phyloP scores from a whole-genome alignment of 768 basidiomycete species.

The Hypholoma sublateritium region DNA sequence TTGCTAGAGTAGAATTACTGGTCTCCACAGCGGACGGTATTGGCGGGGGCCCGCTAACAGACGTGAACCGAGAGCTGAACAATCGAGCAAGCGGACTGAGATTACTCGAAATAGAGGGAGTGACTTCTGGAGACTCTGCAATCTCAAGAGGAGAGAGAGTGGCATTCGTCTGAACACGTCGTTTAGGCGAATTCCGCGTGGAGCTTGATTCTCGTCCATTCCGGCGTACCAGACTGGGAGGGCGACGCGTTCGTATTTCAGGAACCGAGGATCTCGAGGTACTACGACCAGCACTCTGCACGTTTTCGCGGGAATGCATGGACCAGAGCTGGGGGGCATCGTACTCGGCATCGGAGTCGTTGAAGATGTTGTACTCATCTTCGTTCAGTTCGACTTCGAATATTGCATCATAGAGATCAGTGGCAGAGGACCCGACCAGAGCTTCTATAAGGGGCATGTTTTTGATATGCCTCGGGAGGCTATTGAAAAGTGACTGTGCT shows the following conservation, averaged over 20 bases:
- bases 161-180: slow-evolving; percentile 11
- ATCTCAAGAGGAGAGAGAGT: slow-evolving; percentile 18
- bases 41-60: slow-evolving; percentile 6
- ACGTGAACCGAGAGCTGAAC: slow-evolving; percentile 30
- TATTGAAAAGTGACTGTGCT: slow-evolving; percentile 58
- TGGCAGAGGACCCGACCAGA: slow-evolving; percentile 67
- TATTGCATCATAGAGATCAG: slow-evolving; percentile 74
- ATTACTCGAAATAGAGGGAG: slow-evolving; percentile 18
- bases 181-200: slow-evolving; percentile 22
- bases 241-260: slow-evolving; percentile 22
- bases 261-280: slow-evolving; percentile 20
- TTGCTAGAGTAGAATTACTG: slow-evolving; percentile 7
- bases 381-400: slow-evolving; percentile 63
- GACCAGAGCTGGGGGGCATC: slow-evolving; percentile 40
- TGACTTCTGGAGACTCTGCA: slow-evolving; percentile 15
- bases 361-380: slow-evolving; percentile 49
- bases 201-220: slow-evolving; percentile 1
- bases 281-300: slow-evolving; percentile 15
- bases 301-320: slow-evolving; percentile 36
- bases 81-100: slow-evolving; percentile 52
- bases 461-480: slow-evolving; percentile 70
- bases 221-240: slow-evolving; percentile 19
- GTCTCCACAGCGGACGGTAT: slow-evolving; percentile 9
- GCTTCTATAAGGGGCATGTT: slow-evolving; percentile 75
- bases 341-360: slow-evolving; percentile 45